phyloP scores from a whole-genome alignment of 371 early-diverging fungal species.

The Mortierella sp. region DNA sequence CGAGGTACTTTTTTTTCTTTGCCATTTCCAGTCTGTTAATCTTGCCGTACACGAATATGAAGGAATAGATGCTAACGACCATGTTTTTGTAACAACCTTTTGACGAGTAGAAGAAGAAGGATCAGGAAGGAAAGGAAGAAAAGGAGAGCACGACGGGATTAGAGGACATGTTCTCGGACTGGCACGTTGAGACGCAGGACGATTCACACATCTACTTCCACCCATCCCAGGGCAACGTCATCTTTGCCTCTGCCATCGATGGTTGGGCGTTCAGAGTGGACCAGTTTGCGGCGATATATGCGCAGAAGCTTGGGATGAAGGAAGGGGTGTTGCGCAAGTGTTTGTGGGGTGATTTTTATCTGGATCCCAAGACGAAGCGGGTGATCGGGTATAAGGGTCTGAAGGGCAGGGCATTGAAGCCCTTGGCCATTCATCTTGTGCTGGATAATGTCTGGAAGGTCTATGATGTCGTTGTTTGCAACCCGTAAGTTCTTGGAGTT shows the following conservation, averaged over 20 bases:
- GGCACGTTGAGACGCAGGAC: conserved; percentile 91
- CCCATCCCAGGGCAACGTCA: conserved; percentile 95
- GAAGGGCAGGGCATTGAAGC: conserved; percentile 87
- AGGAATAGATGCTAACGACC: not conserved
- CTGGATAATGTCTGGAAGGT: conserved; percentile 97
- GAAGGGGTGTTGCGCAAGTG: conserved; percentile 79
- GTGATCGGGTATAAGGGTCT: conserved; percentile 89
- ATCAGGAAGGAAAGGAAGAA: conserved; percentile 39
- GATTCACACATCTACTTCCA: conserved; percentile 95
- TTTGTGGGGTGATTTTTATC: conserved; percentile 97
- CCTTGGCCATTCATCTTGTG: conserved; percentile 97
- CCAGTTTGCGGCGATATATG: conserved; percentile 94
- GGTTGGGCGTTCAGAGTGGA: conserved; percentile 98
- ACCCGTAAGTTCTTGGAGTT: conserved; percentile 66
- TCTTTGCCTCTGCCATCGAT: conserved; percentile 96
- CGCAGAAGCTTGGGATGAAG: conserved; percentile 91
- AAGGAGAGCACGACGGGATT: conserved; percentile 57
- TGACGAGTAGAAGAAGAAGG: conserved; percentile 38
- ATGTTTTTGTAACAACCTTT: not conserved
- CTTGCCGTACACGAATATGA: not conserved
- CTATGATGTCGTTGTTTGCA: conserved; percentile 82
- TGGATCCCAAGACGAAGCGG: conserved; percentile 94
- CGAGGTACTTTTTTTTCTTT: conserved; percentile 56
- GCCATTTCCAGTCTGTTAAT: not conserved
- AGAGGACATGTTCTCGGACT: conserved; percentile 69